Base-by-base conservation (phyloP, 306 rosid genomes). In the Echinosophora koreensis region DNA sequence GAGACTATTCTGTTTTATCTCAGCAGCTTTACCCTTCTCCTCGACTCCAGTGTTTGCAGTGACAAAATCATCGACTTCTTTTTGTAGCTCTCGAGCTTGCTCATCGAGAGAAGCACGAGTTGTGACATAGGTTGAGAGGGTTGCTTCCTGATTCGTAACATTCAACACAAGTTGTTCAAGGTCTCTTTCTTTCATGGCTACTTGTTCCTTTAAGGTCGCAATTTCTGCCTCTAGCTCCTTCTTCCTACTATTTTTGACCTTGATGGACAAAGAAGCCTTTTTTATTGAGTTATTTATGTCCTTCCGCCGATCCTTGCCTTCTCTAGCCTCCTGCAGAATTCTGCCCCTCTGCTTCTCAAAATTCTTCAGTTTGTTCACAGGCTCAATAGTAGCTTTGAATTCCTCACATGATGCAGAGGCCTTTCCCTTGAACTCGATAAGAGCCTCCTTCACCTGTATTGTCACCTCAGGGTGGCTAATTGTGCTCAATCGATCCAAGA, bases 311-410 rank as follows among this genome's bases (percentile, higher is more conserved):
- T 0, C 22, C 30, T 12, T 56, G 8, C 55, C 50, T 71, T 54
- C 37, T 0, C 3, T 3, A 18, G 11, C 18, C 55, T 39, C 41
- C 66, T 22, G 37, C 41, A 22, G 27, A 27, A 71, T 71, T 56
- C 39, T 56, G 13, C 22, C 41, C 13, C 4, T 15, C 2, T 39
- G 30, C 66, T 56, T 39, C 41, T 56, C 42, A 71, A 55, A 39
- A 42, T 41, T 41, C n/a, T 71, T 56, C 15, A 71, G 41, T 56
- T 56, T 71, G 66, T 56, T 41, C 66, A 71, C 41, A 38, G 66
- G 18, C 41, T 38, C 66, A 17, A 38, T 38, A 71, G 64, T 54
- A 8, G 52, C 47, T 71, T 71, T 38, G 65, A 71, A 71, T 11
- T 71, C 66, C 39, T 39, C 5, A 28, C n/a, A 18, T 1, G 16